Conservation (phyloP, 257 asterid species). For the Anisodus acutangulus region DNA sequence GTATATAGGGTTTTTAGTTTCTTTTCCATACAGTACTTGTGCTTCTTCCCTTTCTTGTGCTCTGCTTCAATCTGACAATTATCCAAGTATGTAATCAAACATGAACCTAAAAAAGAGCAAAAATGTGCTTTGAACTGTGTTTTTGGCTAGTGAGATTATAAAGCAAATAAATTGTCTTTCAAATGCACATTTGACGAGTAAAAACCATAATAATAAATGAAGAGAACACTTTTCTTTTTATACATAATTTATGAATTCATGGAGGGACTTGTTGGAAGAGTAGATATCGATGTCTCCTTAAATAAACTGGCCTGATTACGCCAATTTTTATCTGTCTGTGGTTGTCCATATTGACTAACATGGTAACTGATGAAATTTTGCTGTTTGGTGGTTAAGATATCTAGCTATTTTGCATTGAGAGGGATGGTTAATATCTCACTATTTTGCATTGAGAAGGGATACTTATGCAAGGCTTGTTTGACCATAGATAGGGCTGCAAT, state of each 20-base stretch:
- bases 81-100: not conserved
- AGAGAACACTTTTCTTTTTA: no score
- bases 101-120: not conserved
- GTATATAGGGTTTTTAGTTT: not conserved
- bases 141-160: not conserved
- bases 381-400: not conserved
- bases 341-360: not conserved
- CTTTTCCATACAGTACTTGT: not conserved
- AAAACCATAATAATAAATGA: not conserved
- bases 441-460: not conserved
- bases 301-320: not conserved
- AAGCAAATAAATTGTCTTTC: not conserved
- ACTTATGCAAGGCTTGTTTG: not conserved
- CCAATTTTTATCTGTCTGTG: not conserved
- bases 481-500: not conserved
- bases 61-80: not conserved
- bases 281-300: not conserved
- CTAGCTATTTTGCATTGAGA: not conserved
- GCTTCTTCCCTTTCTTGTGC: not conserved
- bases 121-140: not conserved
- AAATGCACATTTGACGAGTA: not conserved
- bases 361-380: slow-evolving; percentile 1
- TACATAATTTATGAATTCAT: not conserved
- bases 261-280: not conserved
- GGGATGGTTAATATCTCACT: not conserved